Evolutionary conservation across 2,329 filamentous ascomycete genomes (phyloP).

Genomic region (Aureobasidium sp.): DNA sequence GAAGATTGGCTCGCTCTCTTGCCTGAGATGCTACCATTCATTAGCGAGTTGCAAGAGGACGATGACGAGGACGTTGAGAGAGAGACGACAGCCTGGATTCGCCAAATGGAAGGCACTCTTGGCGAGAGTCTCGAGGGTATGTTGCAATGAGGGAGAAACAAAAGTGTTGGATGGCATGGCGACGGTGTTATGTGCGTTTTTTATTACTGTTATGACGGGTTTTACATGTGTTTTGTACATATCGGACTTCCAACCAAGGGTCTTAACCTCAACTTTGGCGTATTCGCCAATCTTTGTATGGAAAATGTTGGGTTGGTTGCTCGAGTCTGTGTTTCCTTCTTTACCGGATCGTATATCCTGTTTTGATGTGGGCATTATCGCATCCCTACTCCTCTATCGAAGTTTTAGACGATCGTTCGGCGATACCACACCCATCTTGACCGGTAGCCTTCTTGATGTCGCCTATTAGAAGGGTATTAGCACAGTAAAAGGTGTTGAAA

Average conservation of each 20-base stretch:
- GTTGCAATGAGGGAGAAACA: conserved; percentile 43
- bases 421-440: conserved; percentile 69
- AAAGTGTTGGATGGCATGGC: conserved; percentile 4
- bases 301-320: not conserved
- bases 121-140: conserved; percentile 89
- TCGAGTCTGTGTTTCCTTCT: not conserved
- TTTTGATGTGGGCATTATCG: conserved; percentile 3
- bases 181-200: conserved; percentile 4
- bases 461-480: not conserved
- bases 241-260: not conserved
- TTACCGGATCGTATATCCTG: not conserved
- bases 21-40: conserved; percentile 93
- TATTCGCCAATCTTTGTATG: not conserved
- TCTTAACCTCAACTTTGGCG: not conserved
- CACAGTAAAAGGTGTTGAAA: conserved; percentile 14
- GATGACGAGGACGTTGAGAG: conserved; percentile 89
- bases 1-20: conserved; percentile 90
- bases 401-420: conserved; percentile 26
- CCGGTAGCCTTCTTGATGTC: conserved; percentile 42
- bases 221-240: conserved; percentile 7
- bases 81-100: conserved; percentile 85
- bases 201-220: not conserved
- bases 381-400: not conserved
- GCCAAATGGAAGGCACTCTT: conserved; percentile 78
- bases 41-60: conserved; percentile 92